Evolutionary conservation across 208 protist species (phyloP), one percentile per base, ranked within the genome.

Genomic region (Trypanosoma congolense): DNA sequence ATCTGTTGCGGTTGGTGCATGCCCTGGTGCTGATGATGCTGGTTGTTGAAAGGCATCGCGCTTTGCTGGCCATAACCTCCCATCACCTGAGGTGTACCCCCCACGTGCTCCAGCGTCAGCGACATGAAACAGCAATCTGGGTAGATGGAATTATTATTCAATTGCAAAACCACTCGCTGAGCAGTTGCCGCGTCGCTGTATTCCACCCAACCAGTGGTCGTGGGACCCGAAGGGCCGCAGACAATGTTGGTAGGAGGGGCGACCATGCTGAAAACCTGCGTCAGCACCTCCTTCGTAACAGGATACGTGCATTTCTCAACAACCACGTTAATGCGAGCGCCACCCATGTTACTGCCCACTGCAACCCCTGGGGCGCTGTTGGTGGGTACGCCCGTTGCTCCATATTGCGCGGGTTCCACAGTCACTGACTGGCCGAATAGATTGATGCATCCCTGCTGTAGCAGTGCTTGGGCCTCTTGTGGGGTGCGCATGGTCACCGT

Each of bases 101-200:
- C 33, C 10, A 14, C 12, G 25, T 65, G 61, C 4, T 61, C 64
- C 36, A 61, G 47, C 25, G 49, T 64, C 21, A 94, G 67, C 28
- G 68, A 65, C 70, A 94, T 68, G 53, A 84, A 77, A 70, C 87
- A 94, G 65, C 83, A 90, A 43, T 82, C 75, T 2, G 83, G 80
- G 59, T 94, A 94, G 47, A 94, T 87, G 35, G 68, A 68, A 38
- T 90, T 89, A 54, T 76, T 78, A 72, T 91, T 83, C 18, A 91
- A 73, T 56, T 82, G 61, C 25, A 73, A 55, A 56, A 88, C 44
- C 18, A 74, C 87, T 41, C 68, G 64, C 47, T 82, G 73, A 25
- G 87, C 80, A 5, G 80, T 56, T 4, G 66, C 46, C 2, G 65
- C 53, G 36, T 90, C 77, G 2, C 73, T 54, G 48, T 83, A 94